Evolutionary conservation across 129 eudicot species (phyloP).

Genomic region (Escallonia herrerae): DNA sequence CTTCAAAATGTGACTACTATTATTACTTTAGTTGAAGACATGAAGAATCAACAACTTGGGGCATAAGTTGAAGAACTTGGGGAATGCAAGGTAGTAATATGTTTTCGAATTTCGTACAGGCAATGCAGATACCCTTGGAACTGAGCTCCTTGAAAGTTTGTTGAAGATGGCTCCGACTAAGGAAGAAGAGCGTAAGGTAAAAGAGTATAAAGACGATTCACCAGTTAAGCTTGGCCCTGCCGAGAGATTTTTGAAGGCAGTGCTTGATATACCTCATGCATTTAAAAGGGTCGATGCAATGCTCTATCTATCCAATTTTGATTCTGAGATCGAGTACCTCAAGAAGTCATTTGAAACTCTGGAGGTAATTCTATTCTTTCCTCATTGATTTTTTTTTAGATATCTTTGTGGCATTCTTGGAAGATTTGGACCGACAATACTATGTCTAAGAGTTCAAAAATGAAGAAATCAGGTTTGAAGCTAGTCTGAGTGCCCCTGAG

Average conservation of each 20-base stretch:
- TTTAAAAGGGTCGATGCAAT: constrained; percentile 77
- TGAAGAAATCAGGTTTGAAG: too few relatives aligned
- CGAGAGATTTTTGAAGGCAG: constrained; percentile 74
- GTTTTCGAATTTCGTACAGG: constrained; percentile 32
- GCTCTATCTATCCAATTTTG: constrained; percentile 79
- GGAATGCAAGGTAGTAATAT: neutral
- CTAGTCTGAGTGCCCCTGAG: too few relatives aligned
- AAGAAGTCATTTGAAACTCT: constrained; percentile 66
- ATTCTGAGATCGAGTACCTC: constrained; percentile 85
- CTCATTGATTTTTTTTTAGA: neutral
- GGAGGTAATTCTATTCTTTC: constrained; percentile 54
- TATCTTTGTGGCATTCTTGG: constrained; percentile 1
- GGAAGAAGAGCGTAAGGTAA: constrained; percentile 87
- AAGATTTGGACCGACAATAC: neutral
- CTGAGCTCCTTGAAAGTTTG: constrained; percentile 88
- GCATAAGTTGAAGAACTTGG: neutral
- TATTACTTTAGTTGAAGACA: too few relatives aligned
- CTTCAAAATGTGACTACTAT: too few relatives aligned
- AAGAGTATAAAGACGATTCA: constrained; percentile 66
- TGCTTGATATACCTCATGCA: constrained; percentile 85
- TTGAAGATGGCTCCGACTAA: constrained; percentile 88
- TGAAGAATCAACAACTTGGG: too few relatives aligned
- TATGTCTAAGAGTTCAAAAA: too few relatives aligned
- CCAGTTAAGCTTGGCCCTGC: constrained; percentile 81
- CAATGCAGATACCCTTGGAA: constrained; percentile 70